Evolutionary conservation across 192 early-diverging fungal genomes (phyloP).

Genomic region (Phycomyces nitens): DNA sequence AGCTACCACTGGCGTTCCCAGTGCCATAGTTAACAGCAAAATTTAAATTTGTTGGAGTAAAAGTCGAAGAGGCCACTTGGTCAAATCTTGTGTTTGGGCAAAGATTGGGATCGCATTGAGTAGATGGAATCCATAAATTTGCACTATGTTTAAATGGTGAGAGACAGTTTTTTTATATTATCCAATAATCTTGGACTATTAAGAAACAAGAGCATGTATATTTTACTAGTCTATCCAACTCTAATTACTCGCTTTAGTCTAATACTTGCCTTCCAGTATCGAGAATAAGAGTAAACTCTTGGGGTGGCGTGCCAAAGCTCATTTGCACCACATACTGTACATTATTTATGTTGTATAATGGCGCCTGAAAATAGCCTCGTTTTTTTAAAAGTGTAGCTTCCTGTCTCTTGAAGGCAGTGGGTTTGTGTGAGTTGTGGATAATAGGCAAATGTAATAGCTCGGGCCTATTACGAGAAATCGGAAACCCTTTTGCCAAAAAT

Average conservation of each 20-base stretch:
- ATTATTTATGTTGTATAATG: constrained; percentile 11
- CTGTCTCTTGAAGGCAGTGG: no score
- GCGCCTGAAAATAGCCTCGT: constrained; percentile 17
- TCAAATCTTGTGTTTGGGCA: constrained; percentile 13
- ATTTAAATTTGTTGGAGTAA: neutral
- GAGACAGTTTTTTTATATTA: neutral
- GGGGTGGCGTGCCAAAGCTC: constrained; percentile 7
- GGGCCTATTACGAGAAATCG: no score
- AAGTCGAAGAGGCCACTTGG: constrained; percentile 2
- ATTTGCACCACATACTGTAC: constrained; percentile 12
- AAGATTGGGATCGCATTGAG: neutral
- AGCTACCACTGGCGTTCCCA: constrained; percentile 11
- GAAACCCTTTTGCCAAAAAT: no score
- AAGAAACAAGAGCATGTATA: no score
- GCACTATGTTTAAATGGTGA: neutral
- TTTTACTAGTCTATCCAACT: no score
- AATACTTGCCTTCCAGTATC: constrained; percentile 20
- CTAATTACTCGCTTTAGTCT: no score
- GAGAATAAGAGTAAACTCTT: constrained; percentile 13
- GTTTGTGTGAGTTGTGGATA: no score
- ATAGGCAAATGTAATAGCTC: no score
- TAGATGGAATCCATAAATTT: constrained; percentile 17
- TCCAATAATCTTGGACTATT: no score
- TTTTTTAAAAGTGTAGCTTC: neutral
- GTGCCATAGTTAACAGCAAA: constrained; percentile 12